These are phyloP conservation scores for Cyclospora cayetanensis DNA, from an alignment of 169 alveolate genomes.

Conservation along the genomic window DNA sequence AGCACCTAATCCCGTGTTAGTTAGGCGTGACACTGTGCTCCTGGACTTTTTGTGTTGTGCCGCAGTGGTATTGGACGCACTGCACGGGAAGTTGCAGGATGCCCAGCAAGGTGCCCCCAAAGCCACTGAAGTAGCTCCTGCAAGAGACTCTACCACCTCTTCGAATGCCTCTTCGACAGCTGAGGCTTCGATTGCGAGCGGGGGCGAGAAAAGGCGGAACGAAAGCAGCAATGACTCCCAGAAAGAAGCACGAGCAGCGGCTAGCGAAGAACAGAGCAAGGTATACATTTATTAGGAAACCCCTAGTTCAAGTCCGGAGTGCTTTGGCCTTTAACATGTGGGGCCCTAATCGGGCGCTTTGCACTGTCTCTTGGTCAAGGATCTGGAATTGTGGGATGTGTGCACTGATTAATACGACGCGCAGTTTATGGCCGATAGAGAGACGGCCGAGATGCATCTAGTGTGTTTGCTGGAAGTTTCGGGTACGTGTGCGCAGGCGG, in stretches of 20 bases:
- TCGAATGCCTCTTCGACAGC: background rate
- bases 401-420: too few species aligned
- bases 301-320: too few species aligned
- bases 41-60: background rate
- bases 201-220: background rate
- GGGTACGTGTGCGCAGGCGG: background rate
- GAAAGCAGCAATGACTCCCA: background rate
- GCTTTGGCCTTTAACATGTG: too few species aligned
- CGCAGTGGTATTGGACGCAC: conserved; percentile 61
- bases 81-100: conserved; percentile 48
- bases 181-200: background rate
- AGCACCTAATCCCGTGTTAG: background rate
- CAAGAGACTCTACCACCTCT: too few species aligned
- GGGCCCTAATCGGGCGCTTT: too few species aligned
- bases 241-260: background rate
- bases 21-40: background rate
- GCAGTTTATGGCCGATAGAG: too few species aligned
- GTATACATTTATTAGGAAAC: too few species aligned
- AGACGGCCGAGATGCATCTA: too few species aligned
- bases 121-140: background rate
- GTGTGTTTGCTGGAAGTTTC: too few species aligned
- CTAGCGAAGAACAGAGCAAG: conserved; percentile 12
- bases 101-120: background rate
- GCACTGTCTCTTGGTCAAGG: too few species aligned
- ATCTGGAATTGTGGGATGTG: too few species aligned